Conservation (phyloP, 169 alveolate genomes). For the Eimeria sp. region DNA sequence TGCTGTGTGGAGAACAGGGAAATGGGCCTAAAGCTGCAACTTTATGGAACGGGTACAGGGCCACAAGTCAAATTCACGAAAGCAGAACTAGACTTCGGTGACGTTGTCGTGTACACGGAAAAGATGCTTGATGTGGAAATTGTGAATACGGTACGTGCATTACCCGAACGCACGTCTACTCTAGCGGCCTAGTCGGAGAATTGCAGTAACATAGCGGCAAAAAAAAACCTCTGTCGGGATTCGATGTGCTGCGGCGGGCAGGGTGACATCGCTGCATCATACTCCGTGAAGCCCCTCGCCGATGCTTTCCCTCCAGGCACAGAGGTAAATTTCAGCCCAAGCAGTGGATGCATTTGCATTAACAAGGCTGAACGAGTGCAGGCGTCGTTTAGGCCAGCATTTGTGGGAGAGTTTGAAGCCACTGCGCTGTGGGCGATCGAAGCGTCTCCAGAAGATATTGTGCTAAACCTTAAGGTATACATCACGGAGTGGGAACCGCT, state of each 20-base stretch:
- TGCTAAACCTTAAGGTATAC: slow-evolving; percentile 55
- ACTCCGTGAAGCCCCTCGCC: slow-evolving; percentile 86
- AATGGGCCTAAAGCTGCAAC: slow-evolving; percentile 37
- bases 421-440: slow-evolving; percentile 94
- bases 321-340: slow-evolving; percentile 90
- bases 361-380: slow-evolving; percentile 92
- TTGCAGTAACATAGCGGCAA: neutral
- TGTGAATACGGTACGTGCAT: slow-evolving; percentile 44
- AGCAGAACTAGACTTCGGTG: slow-evolving; percentile 54
- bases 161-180: neutral
- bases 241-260: slow-evolving; percentile 12
- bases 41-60: slow-evolving; percentile 79
- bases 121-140: slow-evolving; percentile 71
- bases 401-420: slow-evolving; percentile 96
- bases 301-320: slow-evolving; percentile 91
- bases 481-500: neutral
- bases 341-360: slow-evolving; percentile 92
- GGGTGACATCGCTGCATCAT: slow-evolving; percentile 78
- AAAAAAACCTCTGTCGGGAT: neutral
- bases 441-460: slow-evolving; percentile 88
- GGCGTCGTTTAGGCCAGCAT: slow-evolving; percentile 91
- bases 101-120: slow-evolving; percentile 63
- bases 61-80: slow-evolving; percentile 77
- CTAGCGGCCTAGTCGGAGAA: neutral
- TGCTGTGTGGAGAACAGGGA: slow-evolving; percentile 67